These are phyloP conservation scores for Orbilia oligospora DNA, from an alignment of 2,329 filamentous ascomycete species.

Conservation along the genomic window DNA sequence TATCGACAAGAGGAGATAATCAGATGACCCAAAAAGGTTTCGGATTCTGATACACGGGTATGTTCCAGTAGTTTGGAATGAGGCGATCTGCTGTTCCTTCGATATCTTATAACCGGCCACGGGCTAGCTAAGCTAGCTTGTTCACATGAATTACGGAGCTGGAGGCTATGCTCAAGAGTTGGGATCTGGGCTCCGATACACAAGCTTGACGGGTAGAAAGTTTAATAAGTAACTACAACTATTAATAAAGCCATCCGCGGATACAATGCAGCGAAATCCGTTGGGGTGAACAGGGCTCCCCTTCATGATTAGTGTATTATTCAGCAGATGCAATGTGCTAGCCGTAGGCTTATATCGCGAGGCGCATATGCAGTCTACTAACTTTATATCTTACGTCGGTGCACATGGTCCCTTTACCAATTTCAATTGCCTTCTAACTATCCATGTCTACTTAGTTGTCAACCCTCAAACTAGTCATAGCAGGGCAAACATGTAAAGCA, in stretches of 20 bases:
- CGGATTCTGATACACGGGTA: constrained; percentile 45
- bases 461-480: neutral
- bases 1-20: constrained; percentile 29
- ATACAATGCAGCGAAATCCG: constrained; percentile 5
- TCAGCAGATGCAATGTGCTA: constrained; percentile 8
- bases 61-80: constrained; percentile 38
- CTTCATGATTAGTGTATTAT: neutral
- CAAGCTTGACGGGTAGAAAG: neutral
- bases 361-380: neutral
- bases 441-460: neutral
- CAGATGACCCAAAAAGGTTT: constrained; percentile 35
- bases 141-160: constrained; percentile 7
- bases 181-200: neutral
- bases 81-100: constrained; percentile 30
- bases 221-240: neutral
- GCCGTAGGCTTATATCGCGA: constrained; percentile 5
- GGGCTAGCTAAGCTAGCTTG: neutral
- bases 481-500: neutral
- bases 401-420: constrained; percentile 9
- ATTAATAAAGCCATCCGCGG: constrained; percentile 1
- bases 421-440: constrained; percentile 9
- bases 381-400: neutral
- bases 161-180: neutral
- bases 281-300: constrained; percentile 8
- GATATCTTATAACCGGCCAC: constrained; percentile 15